Conservation (phyloP, 208 protist species). For the Crithidia thermophila region DNA sequence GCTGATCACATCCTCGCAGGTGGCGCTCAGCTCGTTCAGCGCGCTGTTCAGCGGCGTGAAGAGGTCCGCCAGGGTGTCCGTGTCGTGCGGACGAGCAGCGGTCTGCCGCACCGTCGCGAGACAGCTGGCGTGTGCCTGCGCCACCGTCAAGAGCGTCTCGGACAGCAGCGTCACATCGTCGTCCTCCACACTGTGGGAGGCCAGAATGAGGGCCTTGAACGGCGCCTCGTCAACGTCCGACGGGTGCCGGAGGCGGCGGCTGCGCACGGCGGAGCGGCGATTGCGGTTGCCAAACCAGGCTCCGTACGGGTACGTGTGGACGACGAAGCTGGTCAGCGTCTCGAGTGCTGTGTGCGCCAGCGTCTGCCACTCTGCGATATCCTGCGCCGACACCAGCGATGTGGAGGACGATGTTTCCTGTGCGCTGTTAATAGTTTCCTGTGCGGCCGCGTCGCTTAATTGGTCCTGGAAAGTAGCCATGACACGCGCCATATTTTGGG, state of each 20-base stretch:
- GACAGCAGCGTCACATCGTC: constrained; percentile 25
- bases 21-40: constrained; percentile 28
- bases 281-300: constrained; percentile 28
- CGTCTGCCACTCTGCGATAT: neutral
- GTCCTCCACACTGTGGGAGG: constrained; percentile 17
- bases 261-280: constrained; percentile 20
- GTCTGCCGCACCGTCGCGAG: constrained; percentile 29
- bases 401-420: neutral
- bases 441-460: neutral
- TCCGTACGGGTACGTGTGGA: constrained; percentile 21
- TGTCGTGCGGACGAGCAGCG: constrained; percentile 11
- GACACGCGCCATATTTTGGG: neutral
- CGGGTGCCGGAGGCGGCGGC: constrained; percentile 28
- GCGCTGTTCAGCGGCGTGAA: constrained; percentile 38
- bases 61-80: neutral
- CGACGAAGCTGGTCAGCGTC: constrained; percentile 12
- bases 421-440: too few species aligned
- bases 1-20: constrained; percentile 28
- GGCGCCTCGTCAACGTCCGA: constrained; percentile 23
- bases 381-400: neutral
- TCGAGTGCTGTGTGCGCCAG: constrained; percentile 5
- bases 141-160: constrained; percentile 15
- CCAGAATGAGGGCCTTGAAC: constrained; percentile 24
- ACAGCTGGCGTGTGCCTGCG: constrained; percentile 29
- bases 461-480: constrained; percentile 15